Conservation (phyloP, 2,329 filamentous ascomycete species). For the Drechslerella stenobrocha region DNA sequence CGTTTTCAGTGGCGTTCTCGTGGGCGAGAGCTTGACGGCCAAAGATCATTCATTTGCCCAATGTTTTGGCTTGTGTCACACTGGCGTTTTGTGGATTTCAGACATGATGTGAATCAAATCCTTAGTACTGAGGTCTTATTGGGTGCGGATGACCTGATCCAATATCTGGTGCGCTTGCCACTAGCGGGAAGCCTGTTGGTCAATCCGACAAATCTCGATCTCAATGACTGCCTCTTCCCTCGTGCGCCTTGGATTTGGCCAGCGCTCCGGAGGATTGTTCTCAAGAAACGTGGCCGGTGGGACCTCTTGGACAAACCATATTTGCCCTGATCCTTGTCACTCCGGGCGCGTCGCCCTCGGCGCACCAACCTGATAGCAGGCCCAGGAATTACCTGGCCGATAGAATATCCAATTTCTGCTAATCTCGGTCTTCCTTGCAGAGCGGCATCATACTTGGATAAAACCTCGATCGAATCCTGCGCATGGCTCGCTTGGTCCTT, state of each 20-base stretch:
- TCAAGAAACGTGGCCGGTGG: conserved; percentile 39
- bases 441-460: conserved; percentile 12
- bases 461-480: neutral
- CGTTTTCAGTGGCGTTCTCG: conserved; percentile 39
- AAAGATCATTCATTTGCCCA: neutral
- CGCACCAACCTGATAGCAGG: conserved; percentile 37
- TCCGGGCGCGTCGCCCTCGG: too few species aligned
- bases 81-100: conserved; percentile 44
- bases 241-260: conserved; percentile 27
- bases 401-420: conserved; percentile 43
- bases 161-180: neutral
- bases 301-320: too few species aligned
- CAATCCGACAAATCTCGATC: conserved; percentile 20
- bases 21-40: conserved; percentile 4
- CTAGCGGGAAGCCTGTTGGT: conserved; percentile 31
- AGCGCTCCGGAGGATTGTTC: conserved; percentile 7
- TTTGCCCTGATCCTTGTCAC: too few species aligned
- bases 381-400: conserved; percentile 28
- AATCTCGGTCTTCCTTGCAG: conserved; percentile 36
- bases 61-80: conserved; percentile 34
- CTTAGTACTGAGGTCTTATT: conserved; percentile 32
- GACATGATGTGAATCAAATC: conserved; percentile 38
- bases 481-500: conserved; percentile 6
- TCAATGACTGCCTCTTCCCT: too few species aligned
- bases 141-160: neutral